Conservation (phyloP, 225 moss, liverwort and hornwort species). For the Sphagnum tenellum region DNA sequence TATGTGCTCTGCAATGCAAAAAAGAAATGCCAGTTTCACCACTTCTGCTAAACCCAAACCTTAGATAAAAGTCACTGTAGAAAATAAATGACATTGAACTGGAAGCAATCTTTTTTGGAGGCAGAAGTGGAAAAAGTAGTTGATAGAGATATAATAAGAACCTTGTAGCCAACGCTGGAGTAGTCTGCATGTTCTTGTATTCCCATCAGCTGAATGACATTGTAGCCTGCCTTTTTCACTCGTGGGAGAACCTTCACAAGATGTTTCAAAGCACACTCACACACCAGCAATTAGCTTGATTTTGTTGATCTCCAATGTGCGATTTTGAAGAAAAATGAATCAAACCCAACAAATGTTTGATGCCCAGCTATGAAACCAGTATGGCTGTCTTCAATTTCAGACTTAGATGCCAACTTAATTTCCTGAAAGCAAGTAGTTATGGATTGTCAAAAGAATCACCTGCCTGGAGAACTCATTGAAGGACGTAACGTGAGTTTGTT, state of each 20-base stretch:
- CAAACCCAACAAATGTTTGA: no score
- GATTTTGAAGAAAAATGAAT: no score
- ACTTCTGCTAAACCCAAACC: no score
- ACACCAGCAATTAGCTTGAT: no score
- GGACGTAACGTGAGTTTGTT: conserved; percentile 57
- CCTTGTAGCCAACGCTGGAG: conserved; percentile 95
- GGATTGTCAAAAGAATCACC: conserved; percentile 19
- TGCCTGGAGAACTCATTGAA: conserved; percentile 60
- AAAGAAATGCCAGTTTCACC: no score
- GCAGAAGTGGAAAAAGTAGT: neutral
- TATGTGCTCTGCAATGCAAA: no score
- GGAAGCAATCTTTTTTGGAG: neutral
- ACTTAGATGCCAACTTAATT: no score
- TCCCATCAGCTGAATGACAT: conserved; percentile 78
- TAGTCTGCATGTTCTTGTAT: conserved; percentile 96
- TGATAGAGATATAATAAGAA: conserved; percentile 7
- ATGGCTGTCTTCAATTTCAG: no score
- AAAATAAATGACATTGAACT: neutral
- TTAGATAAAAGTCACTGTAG: no score
- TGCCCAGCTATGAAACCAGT: no score
- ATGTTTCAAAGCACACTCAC: neutral
- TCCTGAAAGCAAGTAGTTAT: neutral
- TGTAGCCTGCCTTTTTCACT: conserved; percentile 73
- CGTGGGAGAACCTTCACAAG: conserved; percentile 66
- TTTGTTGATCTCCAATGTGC: no score